Conservation (phyloP, 2,329 filamentous ascomycete species). For the Moelleriella libera region DNA sequence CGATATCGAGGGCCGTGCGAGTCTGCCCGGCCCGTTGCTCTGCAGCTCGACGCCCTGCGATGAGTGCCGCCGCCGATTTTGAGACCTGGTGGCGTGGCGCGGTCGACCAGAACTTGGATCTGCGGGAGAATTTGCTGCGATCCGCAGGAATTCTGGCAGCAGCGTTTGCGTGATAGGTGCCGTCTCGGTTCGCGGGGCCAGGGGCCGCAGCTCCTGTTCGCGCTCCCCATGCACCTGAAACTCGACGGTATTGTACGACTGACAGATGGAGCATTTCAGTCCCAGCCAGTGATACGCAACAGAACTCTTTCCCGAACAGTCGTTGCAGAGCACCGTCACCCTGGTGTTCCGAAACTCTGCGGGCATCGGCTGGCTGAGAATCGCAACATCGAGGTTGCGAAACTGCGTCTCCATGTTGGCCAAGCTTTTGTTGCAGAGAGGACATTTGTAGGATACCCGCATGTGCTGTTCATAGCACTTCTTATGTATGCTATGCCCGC, state of each 20-base stretch:
- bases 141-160: constrained; percentile 1
- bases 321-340: constrained; percentile 83
- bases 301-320: constrained; percentile 78
- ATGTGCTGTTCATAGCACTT: constrained; percentile 82
- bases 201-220: constrained; percentile 12
- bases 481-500: constrained; percentile 90
- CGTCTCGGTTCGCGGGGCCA: constrained; percentile 10
- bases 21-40: constrained; percentile 21
- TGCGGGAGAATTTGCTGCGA: constrained; percentile 1
- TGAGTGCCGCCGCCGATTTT: constrained; percentile 23
- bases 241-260: constrained; percentile 57
- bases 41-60: constrained; percentile 20
- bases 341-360: constrained; percentile 64
- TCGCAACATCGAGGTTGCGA: constrained; percentile 76
- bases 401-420: constrained; percentile 96
- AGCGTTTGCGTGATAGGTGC: constrained; percentile 1
- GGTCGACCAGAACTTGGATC: neutral
- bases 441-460: constrained; percentile 84
- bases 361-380: constrained; percentile 86
- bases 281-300: constrained; percentile 92
- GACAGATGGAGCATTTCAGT: constrained; percentile 67
- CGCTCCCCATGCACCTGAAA: constrained; percentile 41
- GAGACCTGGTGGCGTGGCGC: constrained; percentile 3
- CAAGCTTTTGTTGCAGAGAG: constrained; percentile 92
- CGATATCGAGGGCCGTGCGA: constrained; percentile 31